Percentiles rank a stretch among this genome's conserved stretches.
Conservation (phyloP, 305 asterid genomes). For the Fraxinus sp. region DNA sequence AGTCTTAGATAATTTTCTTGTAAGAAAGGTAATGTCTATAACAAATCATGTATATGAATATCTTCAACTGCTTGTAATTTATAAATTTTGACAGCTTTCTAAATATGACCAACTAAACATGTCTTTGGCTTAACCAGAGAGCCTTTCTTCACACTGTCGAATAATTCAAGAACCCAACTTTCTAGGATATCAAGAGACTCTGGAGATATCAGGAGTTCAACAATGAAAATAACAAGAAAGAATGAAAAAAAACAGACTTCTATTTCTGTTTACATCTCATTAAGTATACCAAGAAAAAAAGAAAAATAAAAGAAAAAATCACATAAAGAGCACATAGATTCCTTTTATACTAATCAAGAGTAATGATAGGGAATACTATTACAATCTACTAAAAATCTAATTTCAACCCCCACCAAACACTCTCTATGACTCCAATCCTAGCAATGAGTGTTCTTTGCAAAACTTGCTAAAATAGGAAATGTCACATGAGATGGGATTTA, state of each 20-base stretch:
- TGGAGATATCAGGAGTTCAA: conserved; percentile 38
- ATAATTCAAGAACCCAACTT: conserved; percentile 81
- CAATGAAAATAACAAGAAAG: conserved; percentile 18
- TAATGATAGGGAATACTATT: background rate
- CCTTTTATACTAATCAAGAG: background rate
- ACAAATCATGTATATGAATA: conserved; percentile 78
- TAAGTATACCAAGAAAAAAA: background rate
- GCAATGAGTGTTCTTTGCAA: background rate
- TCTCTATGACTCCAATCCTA: background rate
- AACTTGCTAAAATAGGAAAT: background rate
- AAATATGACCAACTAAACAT: conserved; percentile 52
- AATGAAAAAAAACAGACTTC: background rate
- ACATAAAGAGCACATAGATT: background rate
- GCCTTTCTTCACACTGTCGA: conserved; percentile 48
- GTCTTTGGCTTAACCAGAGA: conserved; percentile 44
- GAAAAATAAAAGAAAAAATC: too few relatives aligned
- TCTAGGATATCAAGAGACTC: conserved; percentile 81
- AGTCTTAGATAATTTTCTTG: conserved; percentile 68
- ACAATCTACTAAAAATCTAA: too few relatives aligned
- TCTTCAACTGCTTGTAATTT: conserved; percentile 85
- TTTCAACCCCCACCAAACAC: background rate
- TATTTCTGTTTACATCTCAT: conserved; percentile 7
- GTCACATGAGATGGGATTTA: background rate
- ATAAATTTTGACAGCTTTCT: conserved; percentile 77
- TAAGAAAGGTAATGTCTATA: conserved; percentile 86